These are phyloP conservation scores for Flaveria ramosissima DNA, from an alignment of 129 eudicot genomes.

Conservation along the genomic window DNA sequence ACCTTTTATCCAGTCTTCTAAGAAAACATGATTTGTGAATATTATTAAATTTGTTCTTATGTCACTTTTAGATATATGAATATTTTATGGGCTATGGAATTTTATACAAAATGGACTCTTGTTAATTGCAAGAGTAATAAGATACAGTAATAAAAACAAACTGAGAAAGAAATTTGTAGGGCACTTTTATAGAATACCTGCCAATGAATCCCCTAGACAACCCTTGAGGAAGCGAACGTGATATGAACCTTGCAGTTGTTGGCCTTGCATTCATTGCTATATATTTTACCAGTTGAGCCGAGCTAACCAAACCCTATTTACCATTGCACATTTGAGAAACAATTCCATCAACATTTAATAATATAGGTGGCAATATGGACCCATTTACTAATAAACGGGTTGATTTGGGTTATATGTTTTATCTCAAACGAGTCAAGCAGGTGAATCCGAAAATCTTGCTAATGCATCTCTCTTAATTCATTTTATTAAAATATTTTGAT, in stretches of 20 bases:
- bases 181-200: constrained; percentile 52
- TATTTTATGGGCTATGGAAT: neutral
- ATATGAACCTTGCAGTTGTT: constrained; percentile 69
- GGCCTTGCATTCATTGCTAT: constrained; percentile 94
- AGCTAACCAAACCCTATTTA: constrained; percentile 87
- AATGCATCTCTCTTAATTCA: neutral
- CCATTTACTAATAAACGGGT: neutral
- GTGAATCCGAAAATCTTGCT: neutral
- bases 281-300: constrained; percentile 88
- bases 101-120: neutral
- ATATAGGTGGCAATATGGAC: neutral
- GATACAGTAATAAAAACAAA: neutral
- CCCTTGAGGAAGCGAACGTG: constrained; percentile 86
- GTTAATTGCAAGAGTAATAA: neutral
- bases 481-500: neutral
- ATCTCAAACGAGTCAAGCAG: constrained; percentile 6
- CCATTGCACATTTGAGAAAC: constrained; percentile 24
- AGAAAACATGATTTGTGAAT: neutral
- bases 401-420: neutral
- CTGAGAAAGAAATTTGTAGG: neutral
- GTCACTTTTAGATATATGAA: neutral
- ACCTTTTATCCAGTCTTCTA: neutral
- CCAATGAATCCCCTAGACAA: constrained; percentile 91
- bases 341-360: neutral
- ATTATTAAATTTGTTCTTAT: neutral